phyloP scores from a whole-genome alignment of 2,329 filamentous ascomycete genomes.

The Fusarium luffae region DNA sequence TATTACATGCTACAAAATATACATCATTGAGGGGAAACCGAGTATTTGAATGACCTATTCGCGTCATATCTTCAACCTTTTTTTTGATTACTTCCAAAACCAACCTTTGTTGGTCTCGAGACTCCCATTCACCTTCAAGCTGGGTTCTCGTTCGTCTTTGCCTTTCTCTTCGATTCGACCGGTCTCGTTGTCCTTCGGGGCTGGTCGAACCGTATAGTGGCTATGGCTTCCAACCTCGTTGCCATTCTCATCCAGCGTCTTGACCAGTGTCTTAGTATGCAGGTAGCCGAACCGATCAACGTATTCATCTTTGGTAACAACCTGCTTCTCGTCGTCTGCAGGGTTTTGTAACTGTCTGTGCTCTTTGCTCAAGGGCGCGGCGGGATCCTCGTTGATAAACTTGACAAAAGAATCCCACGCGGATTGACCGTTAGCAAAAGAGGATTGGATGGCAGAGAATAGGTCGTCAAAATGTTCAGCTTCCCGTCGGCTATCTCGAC shows the following conservation, averaged over 20 bases:
- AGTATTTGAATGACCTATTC: background rate
- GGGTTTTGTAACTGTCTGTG: slow-evolving; percentile 14
- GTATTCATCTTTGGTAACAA: slow-evolving; percentile 55
- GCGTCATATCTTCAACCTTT: background rate
- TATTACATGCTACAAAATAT: slow-evolving; percentile 25
- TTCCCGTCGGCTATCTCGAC: slow-evolving; percentile 11
- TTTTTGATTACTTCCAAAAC: slow-evolving; percentile 53
- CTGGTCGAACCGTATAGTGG: slow-evolving; percentile 49
- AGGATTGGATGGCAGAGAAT: slow-evolving; percentile 53
- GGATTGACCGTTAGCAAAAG: slow-evolving; percentile 51
- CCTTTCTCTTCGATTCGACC: slow-evolving; percentile 21
- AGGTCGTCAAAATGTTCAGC: slow-evolving; percentile 56
- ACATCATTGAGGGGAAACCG: slow-evolving; percentile 27
- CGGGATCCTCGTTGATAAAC: slow-evolving; percentile 44
- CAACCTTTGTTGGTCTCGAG: slow-evolving; percentile 50
- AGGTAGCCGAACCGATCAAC: slow-evolving; percentile 57
- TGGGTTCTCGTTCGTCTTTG: slow-evolving; percentile 20
- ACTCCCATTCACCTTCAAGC: slow-evolving; percentile 24
- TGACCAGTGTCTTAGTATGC: slow-evolving; percentile 56
- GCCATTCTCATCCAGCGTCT: slow-evolving; percentile 55
- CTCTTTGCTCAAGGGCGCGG: slow-evolving; percentile 12
- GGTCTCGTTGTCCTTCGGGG: slow-evolving; percentile 35
- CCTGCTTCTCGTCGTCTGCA: slow-evolving; percentile 44
- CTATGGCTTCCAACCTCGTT: slow-evolving; percentile 55
- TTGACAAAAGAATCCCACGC: slow-evolving; percentile 57